Evolutionary conservation across 306 rosid species (phyloP).

Genomic region (Fragaria iinumae): DNA sequence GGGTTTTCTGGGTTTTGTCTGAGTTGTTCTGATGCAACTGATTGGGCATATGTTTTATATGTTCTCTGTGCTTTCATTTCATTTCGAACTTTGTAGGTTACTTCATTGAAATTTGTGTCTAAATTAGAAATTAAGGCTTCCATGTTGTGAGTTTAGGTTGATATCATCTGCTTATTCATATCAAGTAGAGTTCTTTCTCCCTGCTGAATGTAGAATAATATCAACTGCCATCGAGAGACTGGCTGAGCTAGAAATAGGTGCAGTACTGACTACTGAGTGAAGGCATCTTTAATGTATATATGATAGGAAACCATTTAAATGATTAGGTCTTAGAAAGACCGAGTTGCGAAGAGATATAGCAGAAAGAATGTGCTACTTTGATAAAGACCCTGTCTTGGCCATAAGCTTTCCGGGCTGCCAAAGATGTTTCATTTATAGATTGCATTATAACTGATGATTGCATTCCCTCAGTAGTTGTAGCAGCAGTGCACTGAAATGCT

Average conservation of each 20-base stretch:
- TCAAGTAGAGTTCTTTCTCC: not conserved
- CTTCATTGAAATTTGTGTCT: not conserved
- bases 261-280: not conserved
- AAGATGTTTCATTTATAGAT: not conserved
- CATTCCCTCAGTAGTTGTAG: not conserved
- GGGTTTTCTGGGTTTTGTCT: constrained; percentile 2
- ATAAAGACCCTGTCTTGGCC: not conserved
- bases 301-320: not conserved
- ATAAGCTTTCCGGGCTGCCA: not conserved
- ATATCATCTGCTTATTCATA: not conserved
- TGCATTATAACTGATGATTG: not conserved
- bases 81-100: not conserved
- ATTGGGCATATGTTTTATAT: not conserved
- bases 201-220: not conserved
- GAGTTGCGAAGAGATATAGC: not conserved
- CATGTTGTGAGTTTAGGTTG: not conserved
- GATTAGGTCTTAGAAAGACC: not conserved
- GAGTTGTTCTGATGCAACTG: not conserved
- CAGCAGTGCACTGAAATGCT: constrained; percentile 25
- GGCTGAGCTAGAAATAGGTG: not conserved
- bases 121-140: not conserved
- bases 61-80: not conserved
- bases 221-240: not conserved
- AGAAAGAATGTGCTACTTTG: not conserved
- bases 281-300: not conserved